Evolutionary conservation across 140 eudicot species (phyloP), one percentile per base, ranked within the genome.

Genomic region (Oenanthe javanica): DNA sequence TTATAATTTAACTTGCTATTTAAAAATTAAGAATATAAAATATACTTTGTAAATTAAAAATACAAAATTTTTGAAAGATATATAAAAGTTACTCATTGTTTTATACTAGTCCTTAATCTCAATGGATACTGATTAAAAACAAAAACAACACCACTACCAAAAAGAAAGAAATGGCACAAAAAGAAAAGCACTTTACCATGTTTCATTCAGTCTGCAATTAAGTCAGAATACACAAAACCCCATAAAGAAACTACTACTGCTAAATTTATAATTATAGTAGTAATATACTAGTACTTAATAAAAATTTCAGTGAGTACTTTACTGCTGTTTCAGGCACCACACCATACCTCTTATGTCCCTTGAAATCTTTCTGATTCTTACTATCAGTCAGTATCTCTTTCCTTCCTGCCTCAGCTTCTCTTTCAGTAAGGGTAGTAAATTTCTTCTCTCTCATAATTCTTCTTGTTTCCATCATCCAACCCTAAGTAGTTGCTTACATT

Each of bases 381-480:
- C 90, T 86, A 52, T 81, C 83, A 80, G 86, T 86, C 85, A 85
- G 86, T 71, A 71, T 50, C 48, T 71, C 47, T 71, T 71, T 18
- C 76, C 76, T 71, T 40, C 49, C 45, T 71, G 48, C 49, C 27
- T 8, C 40, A 2, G 12, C 55, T 38, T 25, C 81, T 4, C 57
- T 21, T 74, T 48, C 77, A 86, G 67, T 72, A 59, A 61, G 69
- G 83, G 88, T 85, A 87, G 81, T 87, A 81, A 72, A 86, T 83
- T 77, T 70, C 85, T 85, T 52, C 85, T 85, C 81, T 84, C 78
- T 83, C 75, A 47, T 76, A 27, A 77, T 83, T 85, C 80, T 81
- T 82, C 90, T 87, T 86, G 89, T 77, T 83, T 83, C 80, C 83
- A 88, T 83, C 79, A 72, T 81, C 83, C 43, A 86, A 76, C 85